Evolutionary conservation across 352 stramenopile species (phyloP).

Genomic region (Phytopythium litorale): DNA sequence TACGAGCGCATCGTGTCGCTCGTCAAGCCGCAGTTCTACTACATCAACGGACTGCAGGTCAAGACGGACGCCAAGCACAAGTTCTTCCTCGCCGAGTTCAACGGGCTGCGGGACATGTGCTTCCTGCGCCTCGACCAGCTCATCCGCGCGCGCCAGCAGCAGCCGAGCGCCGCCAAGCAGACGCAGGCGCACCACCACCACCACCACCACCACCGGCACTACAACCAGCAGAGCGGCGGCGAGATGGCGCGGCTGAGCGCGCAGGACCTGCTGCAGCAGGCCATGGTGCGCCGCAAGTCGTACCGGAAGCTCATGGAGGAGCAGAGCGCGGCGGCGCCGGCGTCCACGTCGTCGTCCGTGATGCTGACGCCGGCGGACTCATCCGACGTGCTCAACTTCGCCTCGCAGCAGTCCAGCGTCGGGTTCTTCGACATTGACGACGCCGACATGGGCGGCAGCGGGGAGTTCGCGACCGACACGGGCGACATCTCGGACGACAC

Average conservation of each 20-base stretch:
- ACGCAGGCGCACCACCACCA: background rate
- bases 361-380: background rate
- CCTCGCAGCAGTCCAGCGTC: constrained; percentile 28
- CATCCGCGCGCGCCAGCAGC: constrained; percentile 53
- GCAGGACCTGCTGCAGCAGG: constrained; percentile 46
- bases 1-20: constrained; percentile 60
- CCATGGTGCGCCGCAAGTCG: constrained; percentile 49
- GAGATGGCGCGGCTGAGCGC: constrained; percentile 22
- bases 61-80: constrained; percentile 62
- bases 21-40: constrained; percentile 83
- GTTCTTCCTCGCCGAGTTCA: constrained; percentile 80
- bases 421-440: constrained; percentile 49
- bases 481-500: background rate
- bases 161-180: constrained; percentile 13
- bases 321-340: constrained; percentile 1
- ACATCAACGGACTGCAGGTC: constrained; percentile 78
- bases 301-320: constrained; percentile 38
- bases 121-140: constrained; percentile 72
- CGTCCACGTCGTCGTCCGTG: background rate
- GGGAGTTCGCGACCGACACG: constrained; percentile 6
- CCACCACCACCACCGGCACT: background rate
- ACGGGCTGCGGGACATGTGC: constrained; percentile 64
- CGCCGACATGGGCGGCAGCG: constrained; percentile 11
- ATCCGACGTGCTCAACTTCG: constrained; percentile 9
- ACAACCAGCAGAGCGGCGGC: background rate